These are phyloP conservation scores for Colletotrichum chlorophyti DNA, from an alignment of 2,329 filamentous ascomycete genomes.

Conservation along the genomic window DNA sequence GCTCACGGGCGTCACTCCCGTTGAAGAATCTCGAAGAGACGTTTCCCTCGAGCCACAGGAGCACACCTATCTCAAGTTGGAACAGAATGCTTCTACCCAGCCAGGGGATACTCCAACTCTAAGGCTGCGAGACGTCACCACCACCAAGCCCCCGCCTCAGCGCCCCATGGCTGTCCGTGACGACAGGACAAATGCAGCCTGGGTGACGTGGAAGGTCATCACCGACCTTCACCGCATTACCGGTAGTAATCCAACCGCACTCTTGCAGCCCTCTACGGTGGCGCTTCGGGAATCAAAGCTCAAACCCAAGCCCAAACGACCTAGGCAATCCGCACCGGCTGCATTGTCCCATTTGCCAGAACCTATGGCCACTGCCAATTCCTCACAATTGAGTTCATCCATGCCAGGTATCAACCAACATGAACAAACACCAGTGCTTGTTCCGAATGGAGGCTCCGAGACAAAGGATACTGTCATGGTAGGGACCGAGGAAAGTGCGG, in stretches of 20 bases:
- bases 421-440: not conserved
- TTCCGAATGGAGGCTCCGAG: not conserved
- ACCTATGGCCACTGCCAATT: not conserved
- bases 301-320: slow-evolving; percentile 37
- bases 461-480: slow-evolving; percentile 4
- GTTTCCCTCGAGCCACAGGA: too few species aligned
- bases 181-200: slow-evolving; percentile 52
- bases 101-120: too few species aligned
- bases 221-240: slow-evolving; percentile 46
- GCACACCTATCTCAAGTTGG: too few species aligned
- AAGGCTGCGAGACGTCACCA: not conserved
- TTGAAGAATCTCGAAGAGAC: too few species aligned
- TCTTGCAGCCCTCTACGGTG: not conserved
- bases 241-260: slow-evolving; percentile 18
- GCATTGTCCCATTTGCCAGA: slow-evolving; percentile 31
- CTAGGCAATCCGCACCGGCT: slow-evolving; percentile 50
- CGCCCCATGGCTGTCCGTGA: slow-evolving; percentile 53
- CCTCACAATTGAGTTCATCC: too few species aligned
- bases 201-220: slow-evolving; percentile 50
- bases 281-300: not conserved
- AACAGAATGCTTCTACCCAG: too few species aligned
- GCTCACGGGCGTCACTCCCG: too few species aligned
- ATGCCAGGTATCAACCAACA: not conserved
- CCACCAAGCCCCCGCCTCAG: slow-evolving; percentile 32
- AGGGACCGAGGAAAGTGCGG: slow-evolving; percentile 40